Evolutionary conservation across 164 flowering plant genomes (phyloP).

Genomic region (Akebia trifoliata): DNA sequence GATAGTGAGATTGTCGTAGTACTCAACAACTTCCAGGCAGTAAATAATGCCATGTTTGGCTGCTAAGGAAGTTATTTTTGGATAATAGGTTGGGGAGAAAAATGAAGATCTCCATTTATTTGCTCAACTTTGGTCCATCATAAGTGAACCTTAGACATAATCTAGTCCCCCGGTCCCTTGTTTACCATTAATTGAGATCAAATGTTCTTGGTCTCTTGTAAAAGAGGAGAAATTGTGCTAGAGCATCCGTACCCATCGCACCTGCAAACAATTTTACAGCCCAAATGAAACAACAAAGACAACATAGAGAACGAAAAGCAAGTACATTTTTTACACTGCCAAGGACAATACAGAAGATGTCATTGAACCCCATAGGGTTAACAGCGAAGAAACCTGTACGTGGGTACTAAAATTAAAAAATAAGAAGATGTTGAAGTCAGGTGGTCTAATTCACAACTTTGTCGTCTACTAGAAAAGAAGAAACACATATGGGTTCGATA

Average conservation of each 20-base stretch:
- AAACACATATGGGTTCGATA: no score
- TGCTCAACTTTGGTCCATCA: constrained; percentile 33
- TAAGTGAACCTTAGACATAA: constrained; percentile 66
- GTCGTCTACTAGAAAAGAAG: no score
- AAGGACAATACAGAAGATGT: not conserved
- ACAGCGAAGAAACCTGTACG: not conserved
- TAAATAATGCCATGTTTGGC: constrained; percentile 44
- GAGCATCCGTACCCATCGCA: constrained; percentile 63
- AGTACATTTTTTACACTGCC: not conserved
- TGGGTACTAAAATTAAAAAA: no score
- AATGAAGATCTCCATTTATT: constrained; percentile 71
- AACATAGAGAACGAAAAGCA: no score
- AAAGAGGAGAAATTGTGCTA: constrained; percentile 57
- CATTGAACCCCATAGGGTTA: no score
- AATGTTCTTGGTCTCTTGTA: constrained; percentile 59
- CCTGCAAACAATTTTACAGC: constrained; percentile 32
- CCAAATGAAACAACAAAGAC: not conserved
- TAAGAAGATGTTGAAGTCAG: no score
- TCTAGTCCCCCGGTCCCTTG: no score
- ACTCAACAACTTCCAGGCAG: constrained; percentile 66
- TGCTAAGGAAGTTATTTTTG: constrained; percentile 37
- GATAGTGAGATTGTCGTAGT: constrained; percentile 37
- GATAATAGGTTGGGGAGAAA: constrained; percentile 37
- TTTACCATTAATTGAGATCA: constrained; percentile 37
- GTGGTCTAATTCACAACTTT: no score